These are phyloP conservation scores for Fusarium sp. DNA, from an alignment of 2,329 filamentous ascomycete genomes.

Conservation along the genomic window DNA sequence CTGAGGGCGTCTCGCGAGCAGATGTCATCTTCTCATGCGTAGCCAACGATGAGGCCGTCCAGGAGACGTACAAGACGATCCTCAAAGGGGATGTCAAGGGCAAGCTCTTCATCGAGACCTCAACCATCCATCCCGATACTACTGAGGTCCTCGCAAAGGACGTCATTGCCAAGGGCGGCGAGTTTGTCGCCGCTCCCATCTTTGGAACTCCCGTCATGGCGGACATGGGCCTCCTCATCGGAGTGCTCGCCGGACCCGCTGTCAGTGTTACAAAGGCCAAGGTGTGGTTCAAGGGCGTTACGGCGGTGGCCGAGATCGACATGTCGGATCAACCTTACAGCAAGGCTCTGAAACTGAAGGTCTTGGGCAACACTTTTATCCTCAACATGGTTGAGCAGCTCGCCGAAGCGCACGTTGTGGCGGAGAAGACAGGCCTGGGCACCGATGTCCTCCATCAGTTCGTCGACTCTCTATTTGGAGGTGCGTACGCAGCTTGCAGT, in stretches of 20 bases:
- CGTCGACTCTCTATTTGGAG: conserved; percentile 76
- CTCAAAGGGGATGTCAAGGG: conserved; percentile 63
- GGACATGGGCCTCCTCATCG: conserved; percentile 73
- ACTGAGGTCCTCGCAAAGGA: conserved; percentile 69
- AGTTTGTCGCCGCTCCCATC: conserved; percentile 75
- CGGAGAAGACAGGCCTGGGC: conserved; percentile 81
- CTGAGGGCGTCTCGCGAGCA: conserved; percentile 70
- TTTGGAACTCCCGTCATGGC: conserved; percentile 77
- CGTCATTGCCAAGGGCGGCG: conserved; percentile 66
- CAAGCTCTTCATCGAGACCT: conserved; percentile 87
- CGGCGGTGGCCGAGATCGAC: conserved; percentile 72
- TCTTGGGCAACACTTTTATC: conserved; percentile 87
- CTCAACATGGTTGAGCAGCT: conserved; percentile 82
- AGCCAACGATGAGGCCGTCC: conserved; percentile 77
- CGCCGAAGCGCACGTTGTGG: conserved; percentile 77
- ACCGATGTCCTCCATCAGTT: conserved; percentile 73
- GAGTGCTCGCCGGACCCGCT: conserved; percentile 72
- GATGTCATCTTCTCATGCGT: conserved; percentile 86
- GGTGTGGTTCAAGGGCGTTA: conserved; percentile 77
- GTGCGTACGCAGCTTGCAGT: conserved; percentile 77
- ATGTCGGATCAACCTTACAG: conserved; percentile 73
- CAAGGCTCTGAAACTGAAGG: conserved; percentile 74
- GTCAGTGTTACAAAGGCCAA: conserved; percentile 68
- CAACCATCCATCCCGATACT: conserved; percentile 85
- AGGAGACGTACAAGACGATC: conserved; percentile 65